phyloP scores from a whole-genome alignment of 2,329 filamentous ascomycete species.

The Aaosphaeria arxii region DNA sequence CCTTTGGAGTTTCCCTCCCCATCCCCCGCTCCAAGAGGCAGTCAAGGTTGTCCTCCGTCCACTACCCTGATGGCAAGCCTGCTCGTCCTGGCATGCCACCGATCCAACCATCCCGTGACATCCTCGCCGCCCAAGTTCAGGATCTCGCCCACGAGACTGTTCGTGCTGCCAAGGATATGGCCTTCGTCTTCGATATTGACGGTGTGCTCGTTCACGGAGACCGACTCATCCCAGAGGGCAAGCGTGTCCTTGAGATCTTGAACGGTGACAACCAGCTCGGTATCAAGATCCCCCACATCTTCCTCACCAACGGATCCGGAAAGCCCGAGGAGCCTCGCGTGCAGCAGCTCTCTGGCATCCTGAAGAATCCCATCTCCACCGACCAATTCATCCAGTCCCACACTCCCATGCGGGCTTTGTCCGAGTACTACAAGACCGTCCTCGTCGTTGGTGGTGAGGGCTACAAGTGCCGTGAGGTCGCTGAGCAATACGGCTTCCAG shows the following conservation, averaged over 20 bases:
- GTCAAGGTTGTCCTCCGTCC: slow-evolving; percentile 64
- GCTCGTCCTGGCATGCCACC: slow-evolving; percentile 56
- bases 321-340: slow-evolving; percentile 66
- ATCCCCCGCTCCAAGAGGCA: slow-evolving; percentile 69
- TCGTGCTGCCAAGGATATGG: slow-evolving; percentile 71
- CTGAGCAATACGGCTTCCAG: slow-evolving; percentile 71
- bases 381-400: slow-evolving; percentile 77
- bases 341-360: slow-evolving; percentile 65
- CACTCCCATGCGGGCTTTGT: slow-evolving; percentile 72
- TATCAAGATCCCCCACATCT: slow-evolving; percentile 74
- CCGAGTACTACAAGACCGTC: slow-evolving; percentile 75
- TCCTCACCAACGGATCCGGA: slow-evolving; percentile 72
- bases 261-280: slow-evolving; percentile 75
- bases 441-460: slow-evolving; percentile 74
- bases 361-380: slow-evolving; percentile 62
- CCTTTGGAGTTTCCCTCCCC: slow-evolving; percentile 69
- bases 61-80: slow-evolving; percentile 46
- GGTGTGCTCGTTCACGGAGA: slow-evolving; percentile 74
- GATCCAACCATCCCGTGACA: slow-evolving; percentile 62
- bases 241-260: slow-evolving; percentile 65
- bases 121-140: slow-evolving; percentile 69
- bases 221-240: slow-evolving; percentile 65
- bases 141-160: slow-evolving; percentile 66
- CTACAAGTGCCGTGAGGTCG: slow-evolving; percentile 70
- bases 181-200: slow-evolving; percentile 76